Conservation (phyloP, 306 rosid species). For the Pueraria montana region DNA sequence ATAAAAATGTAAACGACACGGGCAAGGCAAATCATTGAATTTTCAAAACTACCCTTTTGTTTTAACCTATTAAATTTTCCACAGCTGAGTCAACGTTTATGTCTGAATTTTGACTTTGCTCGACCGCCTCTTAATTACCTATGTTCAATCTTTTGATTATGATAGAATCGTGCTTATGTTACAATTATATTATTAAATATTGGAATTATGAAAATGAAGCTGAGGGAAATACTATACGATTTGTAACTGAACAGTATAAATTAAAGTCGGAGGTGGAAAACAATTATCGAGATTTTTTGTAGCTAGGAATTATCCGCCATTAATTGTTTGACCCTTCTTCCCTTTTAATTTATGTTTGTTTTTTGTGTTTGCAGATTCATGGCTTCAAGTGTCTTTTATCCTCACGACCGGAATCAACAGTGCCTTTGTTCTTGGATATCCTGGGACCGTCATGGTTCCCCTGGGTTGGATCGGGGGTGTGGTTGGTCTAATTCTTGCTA, state of each 20-base stretch:
- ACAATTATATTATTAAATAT: not conserved
- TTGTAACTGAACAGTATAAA: too few relatives aligned
- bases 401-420: conserved; percentile 98
- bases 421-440: conserved; percentile 91
- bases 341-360: not conserved
- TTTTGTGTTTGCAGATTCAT: conserved; percentile 68
- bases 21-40: not conserved
- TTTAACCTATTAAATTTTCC: not conserved
- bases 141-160: not conserved
- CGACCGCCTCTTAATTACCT: not conserved
- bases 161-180: not conserved
- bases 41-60: conserved; percentile 6
- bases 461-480: conserved; percentile 85
- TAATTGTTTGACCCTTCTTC: not conserved
- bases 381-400: conserved; percentile 88
- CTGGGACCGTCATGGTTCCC: conserved; percentile 90
- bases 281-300: conserved; percentile 8
- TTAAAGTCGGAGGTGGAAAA: not conserved
- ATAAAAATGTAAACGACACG: not conserved
- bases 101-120: conserved; percentile 10
- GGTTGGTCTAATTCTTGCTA: conserved; percentile 74
- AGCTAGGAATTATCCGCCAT: not conserved
- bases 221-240: not conserved
- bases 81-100: not conserved
- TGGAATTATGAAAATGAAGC: not conserved